Evolutionary conservation across 2,329 filamentous ascomycete genomes (phyloP).

Genomic region (Didymella sp.): DNA sequence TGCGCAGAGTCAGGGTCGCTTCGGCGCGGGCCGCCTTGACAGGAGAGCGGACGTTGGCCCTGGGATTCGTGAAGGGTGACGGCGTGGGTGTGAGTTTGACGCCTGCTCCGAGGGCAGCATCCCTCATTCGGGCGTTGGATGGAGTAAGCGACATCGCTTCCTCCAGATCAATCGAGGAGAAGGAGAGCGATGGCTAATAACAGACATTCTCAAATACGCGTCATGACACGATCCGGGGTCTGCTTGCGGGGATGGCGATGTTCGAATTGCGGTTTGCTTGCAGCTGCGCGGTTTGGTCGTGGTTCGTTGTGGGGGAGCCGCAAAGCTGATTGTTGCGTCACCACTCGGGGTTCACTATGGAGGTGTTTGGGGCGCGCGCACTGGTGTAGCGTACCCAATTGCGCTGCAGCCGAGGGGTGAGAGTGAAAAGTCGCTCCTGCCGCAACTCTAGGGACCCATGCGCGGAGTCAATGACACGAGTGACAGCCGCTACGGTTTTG

Average conservation of each 20-base stretch:
- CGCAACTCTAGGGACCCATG: slow-evolving; percentile 16
- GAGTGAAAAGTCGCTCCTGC: slow-evolving; percentile 15
- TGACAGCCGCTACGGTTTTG: slow-evolving; percentile 1
- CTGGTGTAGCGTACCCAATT: not conserved
- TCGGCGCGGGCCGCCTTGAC: slow-evolving; percentile 57
- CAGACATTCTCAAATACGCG: slow-evolving; percentile 39
- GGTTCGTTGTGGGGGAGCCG: slow-evolving; percentile 29
- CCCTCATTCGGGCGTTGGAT: slow-evolving; percentile 52
- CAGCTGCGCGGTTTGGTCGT: not conserved
- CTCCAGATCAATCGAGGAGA: slow-evolving; percentile 37
- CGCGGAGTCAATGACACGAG: not conserved
- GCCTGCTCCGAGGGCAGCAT: slow-evolving; percentile 45
- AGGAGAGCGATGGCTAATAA: slow-evolving; percentile 28
- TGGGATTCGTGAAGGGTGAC: slow-evolving; percentile 67
- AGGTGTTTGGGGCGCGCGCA: too few relatives aligned
- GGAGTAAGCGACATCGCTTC: slow-evolving; percentile 51
- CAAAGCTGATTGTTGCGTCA: slow-evolving; percentile 11
- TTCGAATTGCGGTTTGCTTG: not conserved
- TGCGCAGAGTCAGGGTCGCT: slow-evolving; percentile 71
- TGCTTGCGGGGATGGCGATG: slow-evolving; percentile 7
- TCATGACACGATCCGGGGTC: slow-evolving; percentile 32
- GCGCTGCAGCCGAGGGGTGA: slow-evolving; percentile 4
- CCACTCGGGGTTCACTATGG: not conserved
- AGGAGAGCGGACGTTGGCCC: slow-evolving; percentile 70
- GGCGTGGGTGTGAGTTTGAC: slow-evolving; percentile 67